Base-by-base conservation (phyloP, 805 yeast species). In the Teunomyces tritomae region DNA sequence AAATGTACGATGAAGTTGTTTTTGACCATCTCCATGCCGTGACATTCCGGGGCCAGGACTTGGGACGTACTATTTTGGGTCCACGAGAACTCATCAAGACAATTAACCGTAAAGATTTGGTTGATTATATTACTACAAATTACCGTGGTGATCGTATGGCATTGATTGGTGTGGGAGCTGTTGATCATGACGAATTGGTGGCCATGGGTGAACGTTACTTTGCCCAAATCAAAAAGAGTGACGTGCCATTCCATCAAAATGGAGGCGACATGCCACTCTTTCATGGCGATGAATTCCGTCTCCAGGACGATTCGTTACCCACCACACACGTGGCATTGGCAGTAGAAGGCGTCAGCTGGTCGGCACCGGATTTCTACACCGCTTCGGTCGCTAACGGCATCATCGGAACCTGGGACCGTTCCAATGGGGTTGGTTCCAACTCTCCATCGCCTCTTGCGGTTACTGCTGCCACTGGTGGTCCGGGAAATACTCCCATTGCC, bases 321-420 rank as follows among this genome's bases (percentile, higher is more conserved):
- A 83, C 83, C 6, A 90, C 97, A 1, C 95, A 94, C 68, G 81
- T 91, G 47, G 99, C 97, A 4, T 71, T 94, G 45, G 94, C 97
- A 9, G 85, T 94, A n/a, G 98, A 94, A 74, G 98, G 99, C 58
- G 97, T 91, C 20, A 85, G 96, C 33, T 94, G 99, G 99, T 85
- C 87, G 32, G 89, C 94, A 2, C 89, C 95, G 8, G 97, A 94
- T 65, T 94, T 91, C 71, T 91, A 90, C 74, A 86, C 95, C 14
- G 97, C 96, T 0, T 78, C 95, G 34, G 96, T 92, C 1, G 95
- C 97, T 5, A 97, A 94, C 72, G 97, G 98, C 8, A 86, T 94
- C 49, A 85, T 94, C 39, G 99, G 99, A 33, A 88, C 90, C 59
- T 94, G 98, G 98, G 98, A 94, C 67, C 83, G 99, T 62, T 84